Evolutionary conservation across 345 rosid genomes (phyloP).

Genomic region (Cardamine resedifolia): DNA sequence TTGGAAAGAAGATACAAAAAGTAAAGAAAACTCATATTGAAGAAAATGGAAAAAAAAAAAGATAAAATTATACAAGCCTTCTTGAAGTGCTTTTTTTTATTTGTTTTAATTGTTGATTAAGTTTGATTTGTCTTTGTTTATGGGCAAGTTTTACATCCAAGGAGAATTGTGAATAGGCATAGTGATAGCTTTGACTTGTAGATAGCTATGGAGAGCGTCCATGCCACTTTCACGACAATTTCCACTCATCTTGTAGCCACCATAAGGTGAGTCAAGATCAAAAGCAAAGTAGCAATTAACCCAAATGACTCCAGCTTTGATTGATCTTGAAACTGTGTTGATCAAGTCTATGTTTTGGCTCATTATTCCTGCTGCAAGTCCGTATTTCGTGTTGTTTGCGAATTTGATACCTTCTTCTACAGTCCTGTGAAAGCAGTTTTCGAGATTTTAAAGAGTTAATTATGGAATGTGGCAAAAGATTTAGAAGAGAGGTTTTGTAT

Average conservation of each 20-base stretch:
- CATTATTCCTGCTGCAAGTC: constrained; percentile 75
- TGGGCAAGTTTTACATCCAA: constrained; percentile 46
- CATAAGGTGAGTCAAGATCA: constrained; percentile 59
- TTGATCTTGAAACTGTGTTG: constrained; percentile 69
- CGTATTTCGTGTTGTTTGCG: constrained; percentile 70
- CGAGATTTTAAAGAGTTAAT: not conserved
- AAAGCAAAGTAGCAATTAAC: constrained; percentile 70
- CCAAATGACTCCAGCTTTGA: constrained; percentile 67
- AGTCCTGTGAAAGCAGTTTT: constrained; percentile 44
- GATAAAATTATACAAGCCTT: no score
- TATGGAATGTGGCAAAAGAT: not conserved
- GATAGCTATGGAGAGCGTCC: constrained; percentile 59
- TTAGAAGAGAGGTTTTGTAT: no score
- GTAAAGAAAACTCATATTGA: no score
- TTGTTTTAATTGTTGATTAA: no score
- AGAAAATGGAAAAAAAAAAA: no score
- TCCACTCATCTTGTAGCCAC: constrained; percentile 77
- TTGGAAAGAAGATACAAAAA: no score
- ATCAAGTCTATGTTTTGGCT: constrained; percentile 62
- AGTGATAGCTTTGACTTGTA: constrained; percentile 62
- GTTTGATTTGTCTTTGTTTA: not conserved
- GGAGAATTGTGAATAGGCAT: constrained; percentile 71
- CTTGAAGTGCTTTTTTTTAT: no score
- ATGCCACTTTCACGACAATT: constrained; percentile 64
- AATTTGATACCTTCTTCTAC: constrained; percentile 60